Conservation (phyloP, 2,329 filamentous ascomycete genomes). For the Sarocladium kiliense region DNA sequence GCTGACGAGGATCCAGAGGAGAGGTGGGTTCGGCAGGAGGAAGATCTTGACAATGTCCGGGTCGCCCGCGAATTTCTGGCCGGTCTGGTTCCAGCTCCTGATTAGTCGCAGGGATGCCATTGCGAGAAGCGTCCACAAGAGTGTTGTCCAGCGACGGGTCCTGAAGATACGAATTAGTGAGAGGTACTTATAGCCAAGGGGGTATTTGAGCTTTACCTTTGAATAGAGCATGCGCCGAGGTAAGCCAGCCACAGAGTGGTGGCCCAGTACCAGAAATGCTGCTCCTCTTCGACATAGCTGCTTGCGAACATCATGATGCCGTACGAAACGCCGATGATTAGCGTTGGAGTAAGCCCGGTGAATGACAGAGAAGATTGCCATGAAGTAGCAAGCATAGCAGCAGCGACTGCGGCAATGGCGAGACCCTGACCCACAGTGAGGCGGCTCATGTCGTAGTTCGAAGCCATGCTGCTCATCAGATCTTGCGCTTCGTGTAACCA, state of each 20-base stretch:
- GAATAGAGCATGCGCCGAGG: slow-evolving; percentile 43
- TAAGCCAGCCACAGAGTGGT: slow-evolving; percentile 63
- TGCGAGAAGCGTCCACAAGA: slow-evolving; percentile 35
- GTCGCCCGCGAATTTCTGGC: slow-evolving; percentile 90
- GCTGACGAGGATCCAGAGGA: slow-evolving; percentile 72
- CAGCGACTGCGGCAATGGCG: slow-evolving; percentile 28
- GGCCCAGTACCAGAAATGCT: slow-evolving; percentile 97
- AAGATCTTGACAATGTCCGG: slow-evolving; percentile 77
- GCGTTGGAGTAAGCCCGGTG: slow-evolving; percentile 32
- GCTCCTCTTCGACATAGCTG: slow-evolving; percentile 96
- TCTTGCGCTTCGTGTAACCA: slow-evolving; percentile 72
- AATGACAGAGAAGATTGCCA: not conserved
- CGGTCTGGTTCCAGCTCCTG: slow-evolving; percentile 91
- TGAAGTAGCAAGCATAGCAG: slow-evolving; percentile 30
- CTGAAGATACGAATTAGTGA: slow-evolving; percentile 16
- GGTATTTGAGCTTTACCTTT: slow-evolving; percentile 24
- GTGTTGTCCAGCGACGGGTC: slow-evolving; percentile 20
- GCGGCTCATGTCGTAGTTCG: slow-evolving; percentile 75
- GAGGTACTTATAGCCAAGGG: not conserved
- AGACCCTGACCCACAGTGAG: slow-evolving; percentile 44
- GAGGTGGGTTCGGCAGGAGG: slow-evolving; percentile 54
- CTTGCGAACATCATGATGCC: slow-evolving; percentile 94
- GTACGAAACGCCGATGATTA: slow-evolving; percentile 56
- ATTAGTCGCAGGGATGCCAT: slow-evolving; percentile 61
- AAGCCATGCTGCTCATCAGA: slow-evolving; percentile 82